phyloP scores from a whole-genome alignment of 257 asterid species.

The Nicotiana noctiflora region DNA sequence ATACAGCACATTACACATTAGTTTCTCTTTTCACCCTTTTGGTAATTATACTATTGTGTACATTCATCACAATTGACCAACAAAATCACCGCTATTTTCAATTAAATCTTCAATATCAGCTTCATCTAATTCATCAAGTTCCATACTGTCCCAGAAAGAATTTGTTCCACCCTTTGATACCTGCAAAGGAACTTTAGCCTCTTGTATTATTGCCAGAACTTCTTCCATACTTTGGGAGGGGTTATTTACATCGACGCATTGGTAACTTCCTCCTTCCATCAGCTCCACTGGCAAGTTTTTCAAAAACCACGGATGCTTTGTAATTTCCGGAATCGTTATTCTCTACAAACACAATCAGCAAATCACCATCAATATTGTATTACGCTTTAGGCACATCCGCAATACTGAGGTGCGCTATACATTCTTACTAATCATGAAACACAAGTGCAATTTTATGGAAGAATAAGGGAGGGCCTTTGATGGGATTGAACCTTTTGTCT shows the following conservation, averaged over 20 bases:
- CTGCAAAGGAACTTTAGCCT: slow-evolving; percentile 21
- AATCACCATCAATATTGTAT: not conserved
- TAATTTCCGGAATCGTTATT: slow-evolving; percentile 34
- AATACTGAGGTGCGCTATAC: not conserved
- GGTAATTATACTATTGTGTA: not conserved
- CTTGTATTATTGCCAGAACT: slow-evolving; percentile 25
- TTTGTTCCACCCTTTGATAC: not conserved
- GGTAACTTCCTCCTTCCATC: slow-evolving; percentile 32
- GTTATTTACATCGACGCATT: slow-evolving; percentile 24
- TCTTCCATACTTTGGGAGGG: slow-evolving; percentile 38
- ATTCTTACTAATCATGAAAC: not conserved
- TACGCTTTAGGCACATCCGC: not conserved
- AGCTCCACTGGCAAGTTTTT: slow-evolving; percentile 35
- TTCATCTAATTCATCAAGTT: slow-evolving; percentile 32
- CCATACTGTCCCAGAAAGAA: slow-evolving; percentile 27
- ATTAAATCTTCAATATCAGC: slow-evolving; percentile 22
- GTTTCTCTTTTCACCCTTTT: not conserved
- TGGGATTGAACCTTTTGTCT: not conserved
- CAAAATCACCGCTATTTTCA: slow-evolving; percentile 32
- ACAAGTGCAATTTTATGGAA: not conserved
- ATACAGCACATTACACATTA: not conserved
- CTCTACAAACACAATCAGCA: slow-evolving; percentile 22
- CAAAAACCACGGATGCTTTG: slow-evolving; percentile 34
- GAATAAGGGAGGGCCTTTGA: not conserved
- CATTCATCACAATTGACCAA: slow-evolving; percentile 16